Evolutionary conservation across 768 basidiomycete genomes (phyloP).

Genomic region (Coprinopsis cinerea): DNA sequence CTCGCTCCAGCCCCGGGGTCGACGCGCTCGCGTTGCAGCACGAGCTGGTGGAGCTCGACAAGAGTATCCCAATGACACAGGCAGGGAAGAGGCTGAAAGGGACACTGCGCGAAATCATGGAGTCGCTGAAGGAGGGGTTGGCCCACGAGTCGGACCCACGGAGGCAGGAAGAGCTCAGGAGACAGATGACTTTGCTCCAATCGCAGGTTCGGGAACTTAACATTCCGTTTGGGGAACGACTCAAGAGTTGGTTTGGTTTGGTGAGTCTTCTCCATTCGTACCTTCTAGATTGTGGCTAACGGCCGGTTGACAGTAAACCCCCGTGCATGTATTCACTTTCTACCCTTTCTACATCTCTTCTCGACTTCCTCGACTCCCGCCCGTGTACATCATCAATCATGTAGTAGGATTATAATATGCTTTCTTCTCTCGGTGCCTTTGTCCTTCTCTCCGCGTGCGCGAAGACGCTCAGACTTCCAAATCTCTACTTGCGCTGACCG

Average conservation of each 20-base stretch:
- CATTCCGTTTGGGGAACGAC: constrained; percentile 1
- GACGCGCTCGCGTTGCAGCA: constrained; percentile 14
- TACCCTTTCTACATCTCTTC: too few relatives aligned
- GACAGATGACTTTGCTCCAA: not conserved
- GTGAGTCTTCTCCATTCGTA: not conserved
- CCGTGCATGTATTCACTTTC: too few relatives aligned
- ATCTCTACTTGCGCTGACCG: too few relatives aligned
- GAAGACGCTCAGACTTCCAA: too few relatives aligned
- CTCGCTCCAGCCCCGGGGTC: not conserved
- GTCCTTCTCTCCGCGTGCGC: too few relatives aligned
- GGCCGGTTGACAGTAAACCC: too few relatives aligned
- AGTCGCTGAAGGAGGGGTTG: constrained; percentile 15
- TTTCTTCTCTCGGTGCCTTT: too few relatives aligned
- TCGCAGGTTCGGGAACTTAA: not conserved
- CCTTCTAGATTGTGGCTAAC: not conserved
- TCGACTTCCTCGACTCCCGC: too few relatives aligned
- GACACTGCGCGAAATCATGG: constrained; percentile 21
- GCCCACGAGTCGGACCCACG: not conserved
- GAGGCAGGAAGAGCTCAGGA: not conserved
- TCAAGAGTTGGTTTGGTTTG: constrained; percentile 2
- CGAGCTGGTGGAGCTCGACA: constrained; percentile 19
- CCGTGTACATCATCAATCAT: too few relatives aligned
- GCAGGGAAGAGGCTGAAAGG: constrained; percentile 18
- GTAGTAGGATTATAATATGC: too few relatives aligned
- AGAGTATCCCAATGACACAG: constrained; percentile 19